These are phyloP conservation scores for Mortierella sp. DNA, from an alignment of 371 early-diverging fungal genomes.

Conservation along the genomic window DNA sequence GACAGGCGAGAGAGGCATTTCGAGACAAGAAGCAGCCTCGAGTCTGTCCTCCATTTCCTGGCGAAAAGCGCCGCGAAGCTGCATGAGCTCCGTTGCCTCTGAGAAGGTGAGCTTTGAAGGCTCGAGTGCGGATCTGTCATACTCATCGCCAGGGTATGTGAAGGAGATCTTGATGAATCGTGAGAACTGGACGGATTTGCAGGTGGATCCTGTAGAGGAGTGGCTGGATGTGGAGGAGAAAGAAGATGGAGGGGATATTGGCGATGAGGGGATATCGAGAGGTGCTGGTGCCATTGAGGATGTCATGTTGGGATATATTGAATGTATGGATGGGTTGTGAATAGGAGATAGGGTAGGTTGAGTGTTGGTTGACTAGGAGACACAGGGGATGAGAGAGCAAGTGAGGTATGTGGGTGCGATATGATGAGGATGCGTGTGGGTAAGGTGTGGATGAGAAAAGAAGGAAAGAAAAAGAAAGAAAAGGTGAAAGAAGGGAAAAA, in stretches of 20 bases:
- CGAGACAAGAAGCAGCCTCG: conserved; percentile 1
- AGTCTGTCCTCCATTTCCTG: conserved; percentile 39
- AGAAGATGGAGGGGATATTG: conserved; percentile 16
- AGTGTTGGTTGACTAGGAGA: conserved; percentile 1
- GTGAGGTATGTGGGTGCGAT: not conserved
- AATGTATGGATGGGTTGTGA: not conserved
- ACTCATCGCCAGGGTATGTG: conserved; percentile 49
- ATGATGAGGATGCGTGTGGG: not conserved
- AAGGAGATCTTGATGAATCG: conserved; percentile 54
- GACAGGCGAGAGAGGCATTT: conserved; percentile 10
- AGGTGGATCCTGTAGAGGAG: conserved; percentile 4
- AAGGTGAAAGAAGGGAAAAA: not conserved
- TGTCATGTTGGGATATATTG: not conserved
- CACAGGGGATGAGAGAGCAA: too few relatives aligned
- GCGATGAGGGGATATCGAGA: conserved; percentile 12
- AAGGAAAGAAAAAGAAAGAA: not conserved
- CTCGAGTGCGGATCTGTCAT: conserved; percentile 46
- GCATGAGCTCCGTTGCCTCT: conserved; percentile 45
- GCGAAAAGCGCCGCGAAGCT: conserved; percentile 50
- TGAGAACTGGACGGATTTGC: conserved; percentile 54
- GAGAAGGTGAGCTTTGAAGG: conserved; percentile 40
- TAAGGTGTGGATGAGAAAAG: not conserved
- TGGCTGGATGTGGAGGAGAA: conserved; percentile 10
- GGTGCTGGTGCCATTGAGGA: conserved; percentile 12
- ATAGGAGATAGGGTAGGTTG: too few relatives aligned